These are phyloP conservation scores for Termitomyces sp. DNA, from an alignment of 768 basidiomycete species.

Conservation along the genomic window DNA sequence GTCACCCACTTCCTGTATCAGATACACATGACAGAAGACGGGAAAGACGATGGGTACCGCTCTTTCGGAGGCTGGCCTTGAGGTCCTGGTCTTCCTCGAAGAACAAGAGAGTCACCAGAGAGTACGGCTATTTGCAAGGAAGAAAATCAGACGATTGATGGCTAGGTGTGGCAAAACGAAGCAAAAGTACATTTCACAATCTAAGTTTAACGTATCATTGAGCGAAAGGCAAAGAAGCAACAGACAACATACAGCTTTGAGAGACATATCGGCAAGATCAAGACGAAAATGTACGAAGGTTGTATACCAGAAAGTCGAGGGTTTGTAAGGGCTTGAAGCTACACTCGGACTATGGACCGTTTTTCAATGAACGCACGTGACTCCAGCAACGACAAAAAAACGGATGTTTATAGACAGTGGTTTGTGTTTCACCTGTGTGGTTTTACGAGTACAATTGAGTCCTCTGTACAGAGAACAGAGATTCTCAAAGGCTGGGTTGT, in stretches of 20 bases:
- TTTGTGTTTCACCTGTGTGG: too few species aligned
- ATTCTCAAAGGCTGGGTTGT: too few species aligned
- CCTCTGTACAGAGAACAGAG: too few species aligned
- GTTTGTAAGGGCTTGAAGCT: not conserved
- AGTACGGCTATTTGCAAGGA: slow-evolving; percentile 58
- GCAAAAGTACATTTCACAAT: slow-evolving; percentile 51
- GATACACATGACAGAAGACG: not conserved
- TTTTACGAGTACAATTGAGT: too few species aligned
- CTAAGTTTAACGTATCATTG: slow-evolving; percentile 23
- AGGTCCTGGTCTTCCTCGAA: slow-evolving; percentile 70
- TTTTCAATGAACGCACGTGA: slow-evolving; percentile 3
- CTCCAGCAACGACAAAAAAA: not conserved
- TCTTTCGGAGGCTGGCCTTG: slow-evolving; percentile 91
- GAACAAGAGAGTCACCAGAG: slow-evolving; percentile 85
- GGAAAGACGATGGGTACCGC: slow-evolving; percentile 42
- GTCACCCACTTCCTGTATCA: not conserved
- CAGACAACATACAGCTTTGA: slow-evolving; percentile 62
- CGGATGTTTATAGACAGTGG: too few species aligned
- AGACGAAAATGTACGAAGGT: not conserved
- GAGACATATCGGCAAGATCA: slow-evolving; percentile 42
- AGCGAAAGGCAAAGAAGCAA: not conserved
- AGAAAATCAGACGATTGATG: slow-evolving; percentile 17
- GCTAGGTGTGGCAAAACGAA: slow-evolving; percentile 13
- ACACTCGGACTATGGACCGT: slow-evolving; percentile 5
- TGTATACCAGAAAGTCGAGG: not conserved